These are phyloP conservation scores for Sphaerulina populicola DNA, from an alignment of 2,329 filamentous ascomycete species.

Conservation along the genomic window DNA sequence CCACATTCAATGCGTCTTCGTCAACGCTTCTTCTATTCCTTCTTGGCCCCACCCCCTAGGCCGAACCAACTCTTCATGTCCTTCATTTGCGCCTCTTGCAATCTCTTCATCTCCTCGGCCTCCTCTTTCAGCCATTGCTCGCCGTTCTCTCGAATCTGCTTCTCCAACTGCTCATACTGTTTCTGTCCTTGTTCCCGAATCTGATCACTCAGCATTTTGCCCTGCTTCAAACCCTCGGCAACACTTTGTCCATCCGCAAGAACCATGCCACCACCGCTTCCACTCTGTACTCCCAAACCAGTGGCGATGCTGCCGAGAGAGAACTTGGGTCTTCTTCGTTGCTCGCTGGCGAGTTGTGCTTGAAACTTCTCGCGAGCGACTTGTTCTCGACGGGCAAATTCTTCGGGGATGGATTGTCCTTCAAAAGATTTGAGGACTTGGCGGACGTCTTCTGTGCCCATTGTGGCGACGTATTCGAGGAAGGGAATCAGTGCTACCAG, in stretches of 20 bases:
- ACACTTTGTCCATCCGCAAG: conserved; percentile 48
- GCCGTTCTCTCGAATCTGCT: conserved; percentile 85
- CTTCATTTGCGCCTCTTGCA: conserved; percentile 82
- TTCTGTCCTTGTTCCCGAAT: conserved; percentile 84
- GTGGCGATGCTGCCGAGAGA: conserved; percentile 53
- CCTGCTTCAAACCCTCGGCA: conserved; percentile 71
- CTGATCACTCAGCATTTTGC: conserved; percentile 95
- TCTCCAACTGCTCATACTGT: conserved; percentile 81
- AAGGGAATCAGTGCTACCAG: conserved; percentile 88
- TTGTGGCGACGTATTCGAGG: conserved; percentile 92
- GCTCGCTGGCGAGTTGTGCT: conserved; percentile 62
- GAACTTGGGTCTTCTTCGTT: conserved; percentile 52
- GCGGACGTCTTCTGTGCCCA: conserved; percentile 77
- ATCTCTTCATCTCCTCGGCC: conserved; percentile 76
- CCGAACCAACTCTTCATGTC: conserved; percentile 66
- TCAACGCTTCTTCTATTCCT: conserved; percentile 12
- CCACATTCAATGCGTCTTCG: no score
- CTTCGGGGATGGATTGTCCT: conserved; percentile 76
- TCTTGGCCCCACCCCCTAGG: conserved; percentile 22
- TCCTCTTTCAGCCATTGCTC: conserved; percentile 95
- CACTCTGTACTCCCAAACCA: conserved; percentile 71
- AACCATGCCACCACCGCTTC: conserved; percentile 53
- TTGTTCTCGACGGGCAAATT: conserved; percentile 83
- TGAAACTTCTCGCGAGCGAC: conserved; percentile 78
- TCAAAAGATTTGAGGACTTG: conserved; percentile 50